Evolutionary conservation across 768 basidiomycete genomes (phyloP).

Genomic region (Holtermannia corniformis): DNA sequence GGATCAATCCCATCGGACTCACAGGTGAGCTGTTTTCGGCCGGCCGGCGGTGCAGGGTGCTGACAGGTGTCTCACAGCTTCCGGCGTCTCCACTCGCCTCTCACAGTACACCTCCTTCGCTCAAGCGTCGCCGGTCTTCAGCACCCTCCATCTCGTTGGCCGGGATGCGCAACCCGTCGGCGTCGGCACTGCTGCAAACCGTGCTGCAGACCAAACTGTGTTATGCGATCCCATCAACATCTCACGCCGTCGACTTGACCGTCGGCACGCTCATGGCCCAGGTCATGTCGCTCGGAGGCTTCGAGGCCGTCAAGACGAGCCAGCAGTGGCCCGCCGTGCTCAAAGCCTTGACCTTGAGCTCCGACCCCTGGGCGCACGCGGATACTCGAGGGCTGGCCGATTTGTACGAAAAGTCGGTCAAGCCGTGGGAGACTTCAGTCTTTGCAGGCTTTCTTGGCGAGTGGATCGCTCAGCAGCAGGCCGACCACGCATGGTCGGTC

Average conservation of each 20-base stretch:
- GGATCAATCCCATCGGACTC: too few species aligned
- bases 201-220: not conserved
- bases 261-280: not conserved
- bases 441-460: not conserved
- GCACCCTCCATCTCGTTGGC: too few species aligned
- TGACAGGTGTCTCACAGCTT: too few species aligned
- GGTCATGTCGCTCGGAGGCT: not conserved
- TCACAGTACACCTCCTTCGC: too few species aligned
- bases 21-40: too few species aligned
- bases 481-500: not conserved
- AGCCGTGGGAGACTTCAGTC: not conserved
- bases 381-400: not conserved
- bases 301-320: not conserved
- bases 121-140: not conserved
- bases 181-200: not conserved
- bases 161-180: not conserved
- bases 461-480: not conserved
- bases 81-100: too few species aligned
- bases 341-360: not conserved
- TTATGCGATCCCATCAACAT: not conserved
- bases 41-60: too few species aligned
- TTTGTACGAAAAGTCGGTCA: not conserved
- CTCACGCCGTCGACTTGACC: not conserved
- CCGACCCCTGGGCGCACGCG: too few species aligned
- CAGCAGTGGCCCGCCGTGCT: not conserved